Evolutionary conservation across 768 basidiomycete genomes (phyloP).

Genomic region (Mycena vulgaris): DNA sequence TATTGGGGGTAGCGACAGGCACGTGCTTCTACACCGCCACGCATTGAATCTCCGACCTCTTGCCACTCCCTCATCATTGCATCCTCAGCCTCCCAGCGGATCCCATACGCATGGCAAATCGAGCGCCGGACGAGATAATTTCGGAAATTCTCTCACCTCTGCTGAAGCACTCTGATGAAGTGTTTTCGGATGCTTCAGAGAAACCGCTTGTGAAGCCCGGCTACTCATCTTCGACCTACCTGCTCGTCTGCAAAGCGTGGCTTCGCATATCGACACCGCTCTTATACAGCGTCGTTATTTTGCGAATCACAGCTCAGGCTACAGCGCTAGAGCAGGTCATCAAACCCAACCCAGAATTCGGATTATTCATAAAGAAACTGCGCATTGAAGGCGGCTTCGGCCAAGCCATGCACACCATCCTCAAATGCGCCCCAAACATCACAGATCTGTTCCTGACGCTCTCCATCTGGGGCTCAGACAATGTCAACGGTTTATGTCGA

Average conservation of each 20-base stretch:
- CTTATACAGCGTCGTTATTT: constrained; percentile 22
- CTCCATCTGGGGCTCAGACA: neutral
- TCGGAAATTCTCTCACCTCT: constrained; percentile 22
- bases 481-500: neutral
- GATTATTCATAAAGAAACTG: constrained; percentile 1
- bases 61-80: too few species aligned
- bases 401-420: constrained; percentile 6
- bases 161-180: constrained; percentile 20
- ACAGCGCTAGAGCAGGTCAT: neutral
- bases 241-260: constrained; percentile 28
- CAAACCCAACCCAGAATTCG: neutral
- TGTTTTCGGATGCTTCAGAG: constrained; percentile 11
- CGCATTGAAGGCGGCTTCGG: constrained; percentile 20
- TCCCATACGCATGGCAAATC: neutral
- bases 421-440: constrained; percentile 14
- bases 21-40: too few species aligned
- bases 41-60: too few species aligned
- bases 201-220: constrained; percentile 2
- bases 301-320: constrained; percentile 11
- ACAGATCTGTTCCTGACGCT: constrained; percentile 6
- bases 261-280: constrained; percentile 27
- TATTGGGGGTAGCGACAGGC: too few species aligned
- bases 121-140: constrained; percentile 15
- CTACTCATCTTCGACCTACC: constrained; percentile 23
- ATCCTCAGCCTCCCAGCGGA: too few species aligned